Base-by-base conservation (phyloP, 352 stramenopile species). In the Globisporangium yorkense region DNA sequence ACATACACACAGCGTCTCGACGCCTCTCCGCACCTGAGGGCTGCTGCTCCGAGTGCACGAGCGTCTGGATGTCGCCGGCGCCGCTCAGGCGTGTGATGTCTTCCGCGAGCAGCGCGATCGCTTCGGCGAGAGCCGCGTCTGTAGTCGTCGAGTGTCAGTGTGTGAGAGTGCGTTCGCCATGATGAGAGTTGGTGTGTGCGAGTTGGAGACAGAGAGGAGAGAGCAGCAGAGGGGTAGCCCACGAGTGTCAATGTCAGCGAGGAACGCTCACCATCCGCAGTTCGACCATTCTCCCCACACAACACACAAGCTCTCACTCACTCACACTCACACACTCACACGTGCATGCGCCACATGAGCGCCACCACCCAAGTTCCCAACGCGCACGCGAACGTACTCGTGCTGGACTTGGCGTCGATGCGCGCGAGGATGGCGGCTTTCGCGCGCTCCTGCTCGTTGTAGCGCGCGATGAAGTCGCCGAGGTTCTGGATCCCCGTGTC, bases 381-480 rank as follows among this genome's bases (percentile, higher is more conserved):
- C 18, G 6, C 10, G 57, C 31, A 18, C 12, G 3, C 10, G 56
- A 33, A 63, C 70, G 12, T 49, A 86, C 78, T 87, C 31, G 62
- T 63, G 43, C 71, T 51, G 5, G 78, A 80, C 50, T 87, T 74
- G 24, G 61, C 63, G 52, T 87, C 70, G 31, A 88, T 86, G 10
- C 72, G 68, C 3, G 66, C 63, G 46, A 88, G 72, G n/a, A 81
- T 57, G 13, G 82, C 65, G 7, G 66, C 57, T 48, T 88, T 88
- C 29, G 59, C 67, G 3, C 58, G 57, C 51, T 88, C 78, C 66
- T 86, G 78, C 12, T 75, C 57, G 48, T 83, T 87, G 63, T 87
- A 87, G n/a, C 71, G 65, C 20, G 67, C 48, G 52, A 88, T 84
- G 59, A 89, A 87, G 24, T 86, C 76, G 31, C 72, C 67, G n/a